Evolutionary conservation across 2,329 filamentous ascomycete genomes (phyloP), one percentile per base, ranked within the genome.

Genomic region (Aureobasidium uvarum): DNA sequence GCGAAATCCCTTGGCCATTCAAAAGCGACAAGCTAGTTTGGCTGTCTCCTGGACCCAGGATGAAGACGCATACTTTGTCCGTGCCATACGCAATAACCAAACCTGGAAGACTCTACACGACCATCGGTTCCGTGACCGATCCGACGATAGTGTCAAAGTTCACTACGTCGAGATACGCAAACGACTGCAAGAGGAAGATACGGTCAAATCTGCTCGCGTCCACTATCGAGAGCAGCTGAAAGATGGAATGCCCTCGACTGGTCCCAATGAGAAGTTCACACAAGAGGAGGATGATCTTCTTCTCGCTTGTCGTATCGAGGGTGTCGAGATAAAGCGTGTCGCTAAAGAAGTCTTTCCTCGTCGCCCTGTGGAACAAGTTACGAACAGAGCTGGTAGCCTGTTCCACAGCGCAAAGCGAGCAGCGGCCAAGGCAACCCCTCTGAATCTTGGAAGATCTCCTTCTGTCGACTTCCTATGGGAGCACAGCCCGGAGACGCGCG

Each of bases 321-420:
- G 48, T 16, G 55, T 62, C 6, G 67, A 68, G 33, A 56, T 68
- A 20, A 66, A 60, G 31, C 55, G 65, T 33, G 43, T 64, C 14
- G 65, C 67, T 11, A 59, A 67, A 39, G 63, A 63, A 31, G 36
- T 63, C 38, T 68, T 68, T 23, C 67, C 67, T 13, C 62, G 46
- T 7, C 60, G 67, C 2, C 31, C 46, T 2, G 7, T 23, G 3
- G 62, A 63, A 2, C 46, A 65, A 16, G 62, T 68, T 11, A 60
- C 43, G 2, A 59, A 18, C 3, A 48, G 65, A 39, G 65, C 67
- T n/a, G 43, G 36, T 6, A 65, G 10, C 13, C 36, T 68, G 13
- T 63, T 51, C 13, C 55, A 65, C 16, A 41, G 41, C 3, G 52
- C 59, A 18, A 45, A 46, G 20, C 18, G 64, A 39, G 63, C 36